Conservation (phyloP, 1,284 basidiomycete genomes). For the Rhodotorula glutinis region DNA sequence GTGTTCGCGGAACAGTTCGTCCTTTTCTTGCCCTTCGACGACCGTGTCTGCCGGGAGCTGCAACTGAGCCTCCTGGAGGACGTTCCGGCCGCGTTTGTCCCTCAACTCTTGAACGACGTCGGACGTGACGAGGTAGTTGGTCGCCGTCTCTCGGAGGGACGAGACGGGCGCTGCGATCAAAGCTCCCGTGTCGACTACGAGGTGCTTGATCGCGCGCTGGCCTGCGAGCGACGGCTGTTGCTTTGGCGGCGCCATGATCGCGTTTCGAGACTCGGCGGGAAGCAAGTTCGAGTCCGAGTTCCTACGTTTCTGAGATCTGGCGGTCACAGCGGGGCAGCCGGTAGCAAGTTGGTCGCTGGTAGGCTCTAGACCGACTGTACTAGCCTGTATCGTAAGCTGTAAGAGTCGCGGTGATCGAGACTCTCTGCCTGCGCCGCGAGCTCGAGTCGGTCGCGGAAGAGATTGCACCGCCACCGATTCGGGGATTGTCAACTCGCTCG, state of each 20-base stretch:
- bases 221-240: conserved; percentile 1
- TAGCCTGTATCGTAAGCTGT: too few relatives aligned
- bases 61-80: conserved; percentile 68
- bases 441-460: too few relatives aligned
- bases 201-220: conserved; percentile 57
- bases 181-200: conserved; percentile 89
- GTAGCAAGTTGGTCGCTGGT: too few relatives aligned
- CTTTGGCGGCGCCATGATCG: not conserved
- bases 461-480: too few relatives aligned
- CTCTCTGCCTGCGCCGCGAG: too few relatives aligned
- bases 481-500: too few relatives aligned
- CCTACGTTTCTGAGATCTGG: too few relatives aligned
- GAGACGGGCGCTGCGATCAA: conserved; percentile 63
- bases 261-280: not conserved
- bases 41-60: conserved; percentile 47
- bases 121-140: conserved; percentile 78
- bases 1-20: conserved; percentile 15
- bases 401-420: too few relatives aligned
- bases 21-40: not conserved
- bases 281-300: not conserved
- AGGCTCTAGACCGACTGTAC: too few relatives aligned
- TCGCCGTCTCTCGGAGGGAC: conserved; percentile 76
- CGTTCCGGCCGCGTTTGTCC: conserved; percentile 77
- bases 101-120: conserved; percentile 84
- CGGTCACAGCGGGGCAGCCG: too few relatives aligned